phyloP scores from a whole-genome alignment of 2,329 filamentous ascomycete species.

The Microdochium bolleyi region DNA sequence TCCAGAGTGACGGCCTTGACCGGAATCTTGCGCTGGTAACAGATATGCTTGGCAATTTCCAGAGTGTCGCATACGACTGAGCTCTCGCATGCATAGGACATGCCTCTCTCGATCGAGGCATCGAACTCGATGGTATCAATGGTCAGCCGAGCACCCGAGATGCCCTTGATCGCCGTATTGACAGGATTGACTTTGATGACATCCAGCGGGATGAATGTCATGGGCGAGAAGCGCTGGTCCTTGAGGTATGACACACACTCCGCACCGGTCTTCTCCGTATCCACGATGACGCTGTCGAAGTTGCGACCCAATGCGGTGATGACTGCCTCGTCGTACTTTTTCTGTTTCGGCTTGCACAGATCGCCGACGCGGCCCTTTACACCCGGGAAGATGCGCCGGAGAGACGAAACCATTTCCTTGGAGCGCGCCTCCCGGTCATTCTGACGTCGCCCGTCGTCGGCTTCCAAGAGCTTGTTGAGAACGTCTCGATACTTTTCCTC shows the following conservation, averaged over 20 bases:
- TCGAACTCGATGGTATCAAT: conserved; percentile 97
- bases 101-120: conserved; percentile 76
- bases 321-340: conserved; percentile 91
- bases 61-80: conserved; percentile 90
- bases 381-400: conserved; percentile 87
- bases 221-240: conserved; percentile 76
- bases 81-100: conserved; percentile 91
- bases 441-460: conserved; percentile 77
- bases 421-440: conserved; percentile 72
- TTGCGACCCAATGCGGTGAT: conserved; percentile 86
- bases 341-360: conserved; percentile 92
- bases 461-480: conserved; percentile 72
- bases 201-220: conserved; percentile 93
- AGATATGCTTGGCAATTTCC: conserved; percentile 79
- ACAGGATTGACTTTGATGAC: conserved; percentile 93
- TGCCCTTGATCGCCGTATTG: conserved; percentile 84
- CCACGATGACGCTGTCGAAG: conserved; percentile 90
- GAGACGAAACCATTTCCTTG: conserved; percentile 74
- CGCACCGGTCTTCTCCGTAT: conserved; percentile 87
- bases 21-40: conserved; percentile 75
- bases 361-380: conserved; percentile 87
- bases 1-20: conserved; percentile 93
- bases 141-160: conserved; percentile 77
- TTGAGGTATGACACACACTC: conserved; percentile 94
- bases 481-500: conserved; percentile 87